A percentile compares a stretch with the other conserved stretches of the same genome.
Conservation (phyloP, 2,329 filamentous ascomycete species). For the Phyllosticta citriasiana region DNA sequence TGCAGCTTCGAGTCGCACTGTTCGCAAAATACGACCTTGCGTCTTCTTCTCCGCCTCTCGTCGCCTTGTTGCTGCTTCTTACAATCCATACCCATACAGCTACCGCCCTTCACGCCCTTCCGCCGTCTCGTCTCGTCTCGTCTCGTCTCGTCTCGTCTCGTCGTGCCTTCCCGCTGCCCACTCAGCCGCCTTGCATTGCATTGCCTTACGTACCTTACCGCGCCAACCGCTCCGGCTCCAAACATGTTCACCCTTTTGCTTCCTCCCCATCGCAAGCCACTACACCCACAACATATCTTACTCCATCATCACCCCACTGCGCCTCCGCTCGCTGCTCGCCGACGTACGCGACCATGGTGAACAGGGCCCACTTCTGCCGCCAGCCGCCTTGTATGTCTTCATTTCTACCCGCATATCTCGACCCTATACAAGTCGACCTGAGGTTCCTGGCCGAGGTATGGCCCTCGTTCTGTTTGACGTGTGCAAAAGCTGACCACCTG, state of each 20-base stretch:
- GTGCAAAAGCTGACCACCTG: not conserved
- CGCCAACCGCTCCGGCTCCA: not conserved
- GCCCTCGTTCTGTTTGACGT: not conserved
- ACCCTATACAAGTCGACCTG: constrained; percentile 7
- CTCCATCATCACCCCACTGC: constrained; percentile 8
- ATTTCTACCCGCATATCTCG: constrained; percentile 1
- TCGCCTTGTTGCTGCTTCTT: not conserved
- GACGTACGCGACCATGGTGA: constrained; percentile 10
- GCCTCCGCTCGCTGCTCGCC: constrained; percentile 1
- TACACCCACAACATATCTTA: constrained; percentile 1
- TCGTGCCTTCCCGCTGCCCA: not conserved
- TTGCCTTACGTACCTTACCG: not conserved
- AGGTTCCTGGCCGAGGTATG: constrained; percentile 10
- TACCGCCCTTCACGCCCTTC: too few species aligned
- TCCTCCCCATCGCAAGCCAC: not conserved
- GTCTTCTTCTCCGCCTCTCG: not conserved
- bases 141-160: too few species aligned
- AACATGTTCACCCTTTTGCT: not conserved
- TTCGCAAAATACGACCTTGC: not conserved
- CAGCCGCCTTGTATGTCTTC: constrained; percentile 8
- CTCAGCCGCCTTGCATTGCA: not conserved
- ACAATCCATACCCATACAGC: not conserved
- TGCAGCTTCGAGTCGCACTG: not conserved
- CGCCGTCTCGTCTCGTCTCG: too few species aligned
- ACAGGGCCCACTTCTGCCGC: constrained; percentile 5